Conservation (phyloP, 768 basidiomycete species). For the Xerocomus potaroensis region DNA sequence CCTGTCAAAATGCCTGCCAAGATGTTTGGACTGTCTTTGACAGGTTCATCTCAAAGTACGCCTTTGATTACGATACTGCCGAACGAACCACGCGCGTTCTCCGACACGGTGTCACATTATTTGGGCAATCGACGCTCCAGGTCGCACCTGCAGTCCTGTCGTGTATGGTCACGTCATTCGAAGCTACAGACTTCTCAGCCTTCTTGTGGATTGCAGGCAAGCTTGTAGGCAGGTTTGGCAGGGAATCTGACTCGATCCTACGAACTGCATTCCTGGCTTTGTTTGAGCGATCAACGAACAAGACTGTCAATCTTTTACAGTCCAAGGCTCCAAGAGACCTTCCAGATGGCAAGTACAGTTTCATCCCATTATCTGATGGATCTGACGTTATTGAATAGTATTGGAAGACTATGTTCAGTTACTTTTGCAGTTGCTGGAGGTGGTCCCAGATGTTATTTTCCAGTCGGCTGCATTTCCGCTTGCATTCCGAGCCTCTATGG, state of each 20-base stretch:
- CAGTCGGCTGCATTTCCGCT: conserved; percentile 71
- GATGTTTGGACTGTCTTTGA: conserved; percentile 88
- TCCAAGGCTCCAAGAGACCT: conserved; percentile 66
- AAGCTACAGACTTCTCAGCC: conserved; percentile 73
- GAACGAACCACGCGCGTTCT: conserved; percentile 84
- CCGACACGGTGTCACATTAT: conserved; percentile 79
- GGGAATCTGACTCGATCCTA: conserved; percentile 53
- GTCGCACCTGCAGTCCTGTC: conserved; percentile 68
- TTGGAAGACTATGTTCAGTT: conserved; percentile 92
- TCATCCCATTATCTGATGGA: not conserved
- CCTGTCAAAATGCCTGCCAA: conserved; percentile 72
- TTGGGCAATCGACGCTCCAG: conserved; percentile 59
- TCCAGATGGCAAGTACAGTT: conserved; percentile 79
- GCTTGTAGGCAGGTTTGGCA: conserved; percentile 70
- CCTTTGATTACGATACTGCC: conserved; percentile 66
- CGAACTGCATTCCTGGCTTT: conserved; percentile 54
- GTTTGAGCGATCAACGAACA: conserved; percentile 74
- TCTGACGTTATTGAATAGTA: conserved; percentile 45
- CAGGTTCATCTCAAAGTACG: conserved; percentile 71
- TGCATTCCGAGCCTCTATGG: conserved; percentile 72
- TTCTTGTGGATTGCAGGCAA: conserved; percentile 96
- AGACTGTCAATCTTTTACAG: conserved; percentile 64
- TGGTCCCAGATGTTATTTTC: conserved; percentile 74
- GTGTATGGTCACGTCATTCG: conserved; percentile 77
- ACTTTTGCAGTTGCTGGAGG: conserved; percentile 61